phyloP scores from a whole-genome alignment of 2,329 filamentous ascomycete genomes.

The Byssochlamys sp. region DNA sequence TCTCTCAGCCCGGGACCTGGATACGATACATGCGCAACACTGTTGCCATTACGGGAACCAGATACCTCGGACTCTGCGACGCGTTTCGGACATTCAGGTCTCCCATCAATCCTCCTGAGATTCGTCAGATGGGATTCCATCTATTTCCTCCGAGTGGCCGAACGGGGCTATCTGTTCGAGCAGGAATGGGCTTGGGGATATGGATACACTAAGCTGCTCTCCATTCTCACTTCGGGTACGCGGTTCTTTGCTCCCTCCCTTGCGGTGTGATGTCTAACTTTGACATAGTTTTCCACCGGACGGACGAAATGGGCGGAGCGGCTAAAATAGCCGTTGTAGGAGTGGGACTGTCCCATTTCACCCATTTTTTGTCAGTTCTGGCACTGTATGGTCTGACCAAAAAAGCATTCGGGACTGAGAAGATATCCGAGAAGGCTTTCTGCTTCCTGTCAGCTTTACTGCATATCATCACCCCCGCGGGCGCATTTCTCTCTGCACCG shows the following conservation, averaged over 20 bases:
- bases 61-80: conserved; percentile 6
- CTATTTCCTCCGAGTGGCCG: conserved; percentile 48
- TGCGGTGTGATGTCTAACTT: conserved; percentile 8
- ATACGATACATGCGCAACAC: conserved; percentile 54
- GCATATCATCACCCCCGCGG: conserved; percentile 77
- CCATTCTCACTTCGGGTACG: conserved; percentile 27
- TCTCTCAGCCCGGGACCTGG: conserved; percentile 46
- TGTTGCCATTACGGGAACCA: conserved; percentile 30
- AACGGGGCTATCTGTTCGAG: conserved; percentile 49
- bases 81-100: conserved; percentile 3
- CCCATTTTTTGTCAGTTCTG: conserved; percentile 67
- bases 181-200: conserved; percentile 60
- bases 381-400: conserved; percentile 59
- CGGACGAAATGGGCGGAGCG: conserved; percentile 12
- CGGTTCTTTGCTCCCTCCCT: conserved; percentile 1
- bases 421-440: conserved; percentile 18
- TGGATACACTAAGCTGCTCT: conserved; percentile 41
- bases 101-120: conserved; percentile 27
- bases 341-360: conserved; percentile 58
- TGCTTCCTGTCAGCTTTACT: conserved; percentile 58
- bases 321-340: conserved; percentile 42
- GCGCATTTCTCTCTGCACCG: conserved; percentile 78
- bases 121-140: conserved; percentile 55
- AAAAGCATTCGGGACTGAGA: conserved; percentile 41
- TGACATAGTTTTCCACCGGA: conserved; percentile 15